Evolutionary conservation across 768 basidiomycete species (phyloP).

Genomic region (Termitomyces sp.): DNA sequence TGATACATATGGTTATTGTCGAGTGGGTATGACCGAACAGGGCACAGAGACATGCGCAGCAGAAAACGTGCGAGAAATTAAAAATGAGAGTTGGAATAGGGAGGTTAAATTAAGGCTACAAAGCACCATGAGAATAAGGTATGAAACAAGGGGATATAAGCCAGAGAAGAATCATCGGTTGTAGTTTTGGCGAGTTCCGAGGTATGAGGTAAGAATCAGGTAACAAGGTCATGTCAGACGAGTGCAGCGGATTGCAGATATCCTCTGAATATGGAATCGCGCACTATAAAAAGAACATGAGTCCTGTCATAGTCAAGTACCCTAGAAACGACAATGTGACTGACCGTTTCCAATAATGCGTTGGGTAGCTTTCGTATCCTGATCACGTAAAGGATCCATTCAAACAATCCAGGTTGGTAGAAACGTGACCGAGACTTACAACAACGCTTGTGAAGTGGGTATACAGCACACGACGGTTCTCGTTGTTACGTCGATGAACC

Average conservation of each 20-base stretch:
- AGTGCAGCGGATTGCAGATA: slow-evolving; percentile 71
- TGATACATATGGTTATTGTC: slow-evolving; percentile 9
- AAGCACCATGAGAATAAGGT: slow-evolving; percentile 4
- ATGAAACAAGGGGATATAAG: slow-evolving; percentile 5
- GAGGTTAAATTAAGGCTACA: slow-evolving; percentile 7
- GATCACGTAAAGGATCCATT: neutral
- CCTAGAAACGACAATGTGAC: slow-evolving; percentile 17
- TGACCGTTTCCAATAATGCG: slow-evolving; percentile 78
- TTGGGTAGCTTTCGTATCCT: slow-evolving; percentile 85
- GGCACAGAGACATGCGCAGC: slow-evolving; percentile 1
- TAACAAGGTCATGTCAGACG: slow-evolving; percentile 36
- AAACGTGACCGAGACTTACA: slow-evolving; percentile 33
- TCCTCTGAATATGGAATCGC: slow-evolving; percentile 73
- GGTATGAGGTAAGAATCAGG: neutral
- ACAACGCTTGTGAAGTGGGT: slow-evolving; percentile 81
- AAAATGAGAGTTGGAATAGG: slow-evolving; percentile 5
- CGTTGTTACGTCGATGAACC: slow-evolving; percentile 75
- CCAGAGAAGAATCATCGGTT: slow-evolving; percentile 3
- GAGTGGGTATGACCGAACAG: slow-evolving; percentile 8
- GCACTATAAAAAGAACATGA: slow-evolving; percentile 37
- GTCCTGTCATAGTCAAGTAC: slow-evolving; percentile 1
- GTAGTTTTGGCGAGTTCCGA: slow-evolving; percentile 2
- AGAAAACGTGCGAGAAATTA: neutral
- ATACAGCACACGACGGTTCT: slow-evolving; percentile 76
- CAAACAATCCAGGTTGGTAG: neutral